Evolutionary conservation across 768 basidiomycete genomes (phyloP).

Genomic region (Lactifluus pinguis): DNA sequence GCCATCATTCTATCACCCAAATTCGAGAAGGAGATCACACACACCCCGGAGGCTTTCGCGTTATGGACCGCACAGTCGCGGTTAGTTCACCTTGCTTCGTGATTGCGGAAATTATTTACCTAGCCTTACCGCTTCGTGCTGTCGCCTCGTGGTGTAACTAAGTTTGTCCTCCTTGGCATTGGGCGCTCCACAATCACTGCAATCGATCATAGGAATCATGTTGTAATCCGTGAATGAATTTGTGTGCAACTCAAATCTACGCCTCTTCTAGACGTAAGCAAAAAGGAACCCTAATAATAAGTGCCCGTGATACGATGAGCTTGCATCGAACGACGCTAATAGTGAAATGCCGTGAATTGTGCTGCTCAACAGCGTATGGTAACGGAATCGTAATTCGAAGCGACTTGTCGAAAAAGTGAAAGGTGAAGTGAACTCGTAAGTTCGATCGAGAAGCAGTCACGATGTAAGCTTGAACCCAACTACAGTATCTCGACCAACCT

Average conservation of each 20-base stretch:
- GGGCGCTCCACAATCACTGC: background rate
- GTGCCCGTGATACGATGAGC: background rate
- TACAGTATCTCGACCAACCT: conserved; percentile 26
- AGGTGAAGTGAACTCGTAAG: background rate
- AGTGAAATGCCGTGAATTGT: background rate
- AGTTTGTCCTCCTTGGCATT: background rate
- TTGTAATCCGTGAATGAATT: background rate
- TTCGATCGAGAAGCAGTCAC: background rate
- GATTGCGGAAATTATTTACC: background rate
- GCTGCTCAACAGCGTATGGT: background rate
- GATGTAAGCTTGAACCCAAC: conserved; percentile 20
- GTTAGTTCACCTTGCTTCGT: background rate
- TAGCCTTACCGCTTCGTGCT: background rate
- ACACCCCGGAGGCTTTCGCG: background rate
- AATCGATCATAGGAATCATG: background rate
- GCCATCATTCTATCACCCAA: background rate
- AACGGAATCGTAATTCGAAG: background rate
- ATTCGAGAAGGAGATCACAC: background rate
- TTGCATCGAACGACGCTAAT: background rate
- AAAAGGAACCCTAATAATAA: background rate
- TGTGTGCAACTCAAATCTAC: background rate
- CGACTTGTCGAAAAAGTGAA: background rate
- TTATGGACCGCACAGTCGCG: background rate
- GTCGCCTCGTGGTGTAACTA: background rate
- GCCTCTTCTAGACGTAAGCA: background rate